Percentiles rank a stretch among this genome's conserved stretches.
phyloP scores from a whole-genome alignment of 2,329 filamentous ascomycete genomes.

The Aspergillus candidus region DNA sequence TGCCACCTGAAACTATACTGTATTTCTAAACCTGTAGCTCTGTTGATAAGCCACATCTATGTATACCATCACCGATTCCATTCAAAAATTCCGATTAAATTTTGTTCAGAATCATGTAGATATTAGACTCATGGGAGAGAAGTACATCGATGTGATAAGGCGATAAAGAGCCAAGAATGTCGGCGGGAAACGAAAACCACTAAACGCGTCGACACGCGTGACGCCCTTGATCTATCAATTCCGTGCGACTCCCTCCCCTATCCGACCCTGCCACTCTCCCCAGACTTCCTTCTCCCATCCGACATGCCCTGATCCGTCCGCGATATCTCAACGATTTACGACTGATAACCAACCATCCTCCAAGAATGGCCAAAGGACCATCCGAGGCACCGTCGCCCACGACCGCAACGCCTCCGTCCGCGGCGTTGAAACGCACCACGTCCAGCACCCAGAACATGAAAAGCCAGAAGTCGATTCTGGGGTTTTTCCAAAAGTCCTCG shows the following conservation, averaged over 20 bases:
- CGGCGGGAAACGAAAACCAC: conserved; percentile 17
- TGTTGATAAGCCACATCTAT: too few species aligned
- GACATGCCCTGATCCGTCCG: conserved; percentile 1
- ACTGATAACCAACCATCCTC: not conserved
- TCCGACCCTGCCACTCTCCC: not conserved
- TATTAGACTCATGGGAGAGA: too few species aligned
- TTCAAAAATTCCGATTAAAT: too few species aligned
- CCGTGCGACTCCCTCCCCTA: not conserved
- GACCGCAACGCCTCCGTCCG: conserved; percentile 32
- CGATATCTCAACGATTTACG: not conserved
- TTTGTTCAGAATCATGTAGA: too few species aligned
- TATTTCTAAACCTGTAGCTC: too few species aligned
- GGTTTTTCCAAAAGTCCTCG: conserved; percentile 65
- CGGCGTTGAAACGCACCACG: conserved; percentile 35
- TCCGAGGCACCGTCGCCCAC: conserved; percentile 30
- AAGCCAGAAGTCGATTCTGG: conserved; percentile 66
- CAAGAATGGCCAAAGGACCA: conserved; percentile 35
- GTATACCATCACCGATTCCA: too few species aligned
- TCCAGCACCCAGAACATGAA: conserved; percentile 45
- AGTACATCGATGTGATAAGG: too few species aligned
- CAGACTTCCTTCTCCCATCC: not conserved
- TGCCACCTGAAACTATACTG: too few species aligned
- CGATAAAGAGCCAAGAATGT: not conserved
- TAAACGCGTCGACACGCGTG: conserved; percentile 37
- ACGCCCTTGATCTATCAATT: conserved; percentile 13